Percentiles rank a stretch among this genome's conserved stretches.
Conservation (phyloP, 306 rosid species). For the Canavalia ensiformis region DNA sequence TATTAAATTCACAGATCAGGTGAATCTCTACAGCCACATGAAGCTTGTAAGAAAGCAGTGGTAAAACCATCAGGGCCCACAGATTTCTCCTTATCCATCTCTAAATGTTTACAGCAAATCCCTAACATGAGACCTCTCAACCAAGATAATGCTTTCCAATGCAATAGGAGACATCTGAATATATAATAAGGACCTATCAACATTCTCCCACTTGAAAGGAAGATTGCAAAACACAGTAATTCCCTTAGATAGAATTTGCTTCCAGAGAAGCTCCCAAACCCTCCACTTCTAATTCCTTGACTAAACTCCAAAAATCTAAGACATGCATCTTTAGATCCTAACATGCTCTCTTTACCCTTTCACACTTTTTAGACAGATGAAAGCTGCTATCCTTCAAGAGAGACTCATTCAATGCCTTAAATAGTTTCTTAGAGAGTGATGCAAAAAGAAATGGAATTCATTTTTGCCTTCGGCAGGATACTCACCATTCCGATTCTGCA, state of each 20-base stretch:
- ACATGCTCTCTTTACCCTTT: no score
- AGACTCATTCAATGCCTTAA: background rate
- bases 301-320: background rate
- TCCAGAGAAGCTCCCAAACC: background rate
- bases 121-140: conserved; percentile 9
- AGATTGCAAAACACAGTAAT: background rate
- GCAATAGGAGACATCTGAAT: background rate
- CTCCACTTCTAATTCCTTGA: background rate
- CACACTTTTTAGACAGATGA: no score
- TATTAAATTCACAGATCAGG: background rate
- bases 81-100: conserved; percentile 11
- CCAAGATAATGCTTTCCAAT: conserved; percentile 21
- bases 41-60: background rate
- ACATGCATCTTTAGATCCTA: no score
- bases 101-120: background rate
- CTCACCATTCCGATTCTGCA: background rate
- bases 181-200: conserved; percentile 3
- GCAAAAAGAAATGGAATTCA: background rate
- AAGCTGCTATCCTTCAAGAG: no score
- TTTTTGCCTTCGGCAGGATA: background rate
- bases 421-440: background rate
- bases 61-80: conserved; percentile 1
- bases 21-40: conserved; percentile 10
- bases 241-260: background rate
- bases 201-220: conserved; percentile 1